Evolutionary conservation across 164 flowering plant genomes (phyloP).

Genomic region (Houttuynia cordata): DNA sequence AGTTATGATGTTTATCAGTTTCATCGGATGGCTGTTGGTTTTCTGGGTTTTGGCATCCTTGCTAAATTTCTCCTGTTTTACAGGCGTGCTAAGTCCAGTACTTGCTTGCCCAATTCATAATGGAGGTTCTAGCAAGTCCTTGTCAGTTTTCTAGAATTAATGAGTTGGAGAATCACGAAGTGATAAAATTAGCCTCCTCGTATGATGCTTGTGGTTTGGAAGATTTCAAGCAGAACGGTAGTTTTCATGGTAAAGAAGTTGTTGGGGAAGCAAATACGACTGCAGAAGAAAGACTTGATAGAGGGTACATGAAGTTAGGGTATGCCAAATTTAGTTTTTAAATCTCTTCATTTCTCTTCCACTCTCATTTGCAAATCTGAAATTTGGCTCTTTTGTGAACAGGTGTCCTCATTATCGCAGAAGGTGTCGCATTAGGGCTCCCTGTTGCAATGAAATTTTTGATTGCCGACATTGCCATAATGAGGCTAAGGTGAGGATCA

Average conservation of each 20-base stretch:
- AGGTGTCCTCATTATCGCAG: conserved; percentile 72
- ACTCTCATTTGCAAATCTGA: not conserved
- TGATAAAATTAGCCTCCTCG: not conserved
- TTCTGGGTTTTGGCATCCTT: conserved; percentile 11
- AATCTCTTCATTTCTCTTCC: not conserved
- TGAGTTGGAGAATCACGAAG: conserved; percentile 8
- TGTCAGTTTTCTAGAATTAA: conserved; percentile 9
- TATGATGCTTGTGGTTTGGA: conserved; percentile 12
- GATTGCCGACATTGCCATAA: conserved; percentile 87
- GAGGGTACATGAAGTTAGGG: conserved; percentile 67
- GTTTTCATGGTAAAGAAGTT: conserved; percentile 10
- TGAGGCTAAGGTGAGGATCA: conserved; percentile 42
- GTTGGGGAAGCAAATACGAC: conserved; percentile 4
- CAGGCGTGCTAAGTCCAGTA: conserved; percentile 38
- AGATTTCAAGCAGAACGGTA: not conserved
- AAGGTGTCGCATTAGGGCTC: conserved; percentile 79
- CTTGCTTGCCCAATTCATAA: conserved; percentile 10
- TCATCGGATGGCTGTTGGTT: conserved; percentile 29
- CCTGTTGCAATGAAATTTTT: conserved; percentile 83
- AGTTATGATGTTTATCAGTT: conserved; percentile 42
- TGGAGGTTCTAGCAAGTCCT: conserved; percentile 17
- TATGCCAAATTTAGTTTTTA: conserved; percentile 13
- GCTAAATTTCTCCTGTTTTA: conserved; percentile 25
- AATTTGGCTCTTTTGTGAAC: conserved; percentile 8
- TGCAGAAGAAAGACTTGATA: conserved; percentile 25